Percentiles rank a stretch among this genome's conserved stretches.
Evolutionary conservation across 345 rosid species (phyloP).

Genomic region (Citrus glauca): DNA sequence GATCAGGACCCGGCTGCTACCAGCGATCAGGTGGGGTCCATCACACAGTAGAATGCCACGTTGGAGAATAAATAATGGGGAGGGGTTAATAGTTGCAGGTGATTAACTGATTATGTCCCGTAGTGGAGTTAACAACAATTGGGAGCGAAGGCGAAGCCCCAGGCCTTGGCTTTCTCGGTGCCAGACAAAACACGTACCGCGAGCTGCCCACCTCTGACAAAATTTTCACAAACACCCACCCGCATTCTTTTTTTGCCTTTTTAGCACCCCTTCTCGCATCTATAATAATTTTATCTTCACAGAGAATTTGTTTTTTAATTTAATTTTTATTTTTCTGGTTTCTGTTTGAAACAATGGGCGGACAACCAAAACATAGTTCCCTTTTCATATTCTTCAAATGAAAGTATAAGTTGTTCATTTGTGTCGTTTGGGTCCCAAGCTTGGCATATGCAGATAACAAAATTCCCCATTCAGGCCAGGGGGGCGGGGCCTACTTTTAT

Average conservation of each 20-base stretch:
- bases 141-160: not conserved
- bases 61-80: not conserved
- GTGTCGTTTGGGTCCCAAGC: not conserved
- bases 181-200: constrained; percentile 13
- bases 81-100: not conserved
- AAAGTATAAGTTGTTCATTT: not conserved
- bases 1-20: not conserved
- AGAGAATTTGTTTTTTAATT: not conserved
- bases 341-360: too few relatives aligned
- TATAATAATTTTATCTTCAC: not conserved
- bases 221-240: not conserved
- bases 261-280: too few relatives aligned
- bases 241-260: too few relatives aligned
- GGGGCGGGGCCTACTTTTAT: too few relatives aligned
- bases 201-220: constrained; percentile 10
- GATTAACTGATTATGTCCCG: not conserved
- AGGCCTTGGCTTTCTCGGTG: constrained; percentile 15
- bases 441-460: not conserved
- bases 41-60: not conserved
- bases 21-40: not conserved
- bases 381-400: not conserved
- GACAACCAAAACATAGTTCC: too few relatives aligned
- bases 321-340: not conserved
- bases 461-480: not conserved
- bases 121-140: too few relatives aligned